A percentile compares a stretch with the other conserved stretches of the same genome.
Conservation (phyloP, 495 filamentous ascomycete genomes). For the Aspergillus ostianus region DNA sequence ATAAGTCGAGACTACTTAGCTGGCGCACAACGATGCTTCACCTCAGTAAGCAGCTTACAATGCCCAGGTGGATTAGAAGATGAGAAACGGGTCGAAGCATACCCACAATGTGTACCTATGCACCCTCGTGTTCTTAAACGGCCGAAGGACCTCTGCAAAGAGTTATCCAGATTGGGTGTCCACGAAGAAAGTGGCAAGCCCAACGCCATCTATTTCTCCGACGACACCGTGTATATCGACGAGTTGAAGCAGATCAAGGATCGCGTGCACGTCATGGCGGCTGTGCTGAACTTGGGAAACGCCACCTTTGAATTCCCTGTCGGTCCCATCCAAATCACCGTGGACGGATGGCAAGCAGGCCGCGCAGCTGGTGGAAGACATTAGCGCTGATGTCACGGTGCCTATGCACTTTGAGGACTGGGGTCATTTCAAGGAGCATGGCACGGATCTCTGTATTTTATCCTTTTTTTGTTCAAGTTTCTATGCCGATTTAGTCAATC, state of each 20-base stretch:
- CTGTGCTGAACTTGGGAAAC: conserved; percentile 31
- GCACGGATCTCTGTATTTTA: conserved; percentile 25
- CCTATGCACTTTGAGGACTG: conserved; percentile 55
- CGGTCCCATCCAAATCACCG: conserved; percentile 45
- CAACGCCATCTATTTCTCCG: conserved; percentile 55
- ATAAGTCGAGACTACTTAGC: too few relatives aligned
- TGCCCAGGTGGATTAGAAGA: too few relatives aligned
- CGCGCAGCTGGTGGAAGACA: conserved; percentile 35
- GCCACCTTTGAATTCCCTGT: conserved; percentile 21
- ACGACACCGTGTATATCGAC: conserved; percentile 53
- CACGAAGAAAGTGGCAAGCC: conserved; percentile 29
- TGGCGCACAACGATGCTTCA: too few relatives aligned
- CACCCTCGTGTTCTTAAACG: too few relatives aligned
- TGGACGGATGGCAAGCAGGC: conserved; percentile 52
- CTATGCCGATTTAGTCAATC: too few relatives aligned
- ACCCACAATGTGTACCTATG: too few relatives aligned
- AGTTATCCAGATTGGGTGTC: too few relatives aligned
- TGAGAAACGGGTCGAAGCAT: too few relatives aligned
- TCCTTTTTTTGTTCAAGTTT: too few relatives aligned
- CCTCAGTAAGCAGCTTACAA: too few relatives aligned
- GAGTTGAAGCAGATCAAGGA: conserved; percentile 33
- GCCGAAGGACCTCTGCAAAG: too few relatives aligned
- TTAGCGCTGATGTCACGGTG: conserved; percentile 48
- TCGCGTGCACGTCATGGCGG: conserved; percentile 22
- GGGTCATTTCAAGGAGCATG: conserved; percentile 46